Percentiles rank a stretch among this genome's conserved stretches.
Conservation (phyloP, 2,329 filamentous ascomycete species). For the Calonectria hongkongensis region DNA sequence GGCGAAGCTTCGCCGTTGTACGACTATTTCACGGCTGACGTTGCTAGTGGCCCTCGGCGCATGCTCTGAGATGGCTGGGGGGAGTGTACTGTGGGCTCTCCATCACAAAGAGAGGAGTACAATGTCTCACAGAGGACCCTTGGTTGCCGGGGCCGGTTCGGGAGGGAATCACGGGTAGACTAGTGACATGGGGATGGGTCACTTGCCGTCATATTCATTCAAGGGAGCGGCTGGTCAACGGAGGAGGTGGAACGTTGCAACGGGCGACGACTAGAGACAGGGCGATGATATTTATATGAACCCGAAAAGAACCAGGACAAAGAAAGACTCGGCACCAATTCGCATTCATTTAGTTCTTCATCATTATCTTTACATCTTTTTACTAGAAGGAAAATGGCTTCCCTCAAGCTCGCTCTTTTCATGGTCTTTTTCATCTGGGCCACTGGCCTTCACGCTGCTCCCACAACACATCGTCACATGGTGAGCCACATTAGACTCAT, state of each 20-base stretch:
- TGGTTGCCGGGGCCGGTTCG: conserved; percentile 41
- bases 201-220: conserved; percentile 42
- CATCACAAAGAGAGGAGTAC: neutral
- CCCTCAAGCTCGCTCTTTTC: conserved; percentile 44
- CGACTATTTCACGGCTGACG: conserved; percentile 27
- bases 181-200: conserved; percentile 27
- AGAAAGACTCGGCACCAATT: neutral
- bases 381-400: conserved; percentile 45
- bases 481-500: conserved; percentile 56
- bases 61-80: conserved; percentile 49
- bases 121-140: conserved; percentile 47
- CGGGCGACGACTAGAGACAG: conserved; percentile 22
- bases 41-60: conserved; percentile 35
- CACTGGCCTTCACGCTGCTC: conserved; percentile 52
- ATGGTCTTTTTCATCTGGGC: conserved; percentile 50
- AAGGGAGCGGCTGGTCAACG: conserved; percentile 43
- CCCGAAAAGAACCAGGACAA: too few relatives aligned
- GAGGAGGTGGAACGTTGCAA: conserved; percentile 44
- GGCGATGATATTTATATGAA: neutral
- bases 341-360: neutral
- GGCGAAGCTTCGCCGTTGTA: conserved; percentile 12
- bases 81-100: neutral
- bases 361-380: neutral
- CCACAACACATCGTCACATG: conserved; percentile 47
- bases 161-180: conserved; percentile 34